These are phyloP conservation scores for Aureobasidium vineae DNA, from an alignment of 2,329 filamentous ascomycete genomes.

Conservation along the genomic window DNA sequence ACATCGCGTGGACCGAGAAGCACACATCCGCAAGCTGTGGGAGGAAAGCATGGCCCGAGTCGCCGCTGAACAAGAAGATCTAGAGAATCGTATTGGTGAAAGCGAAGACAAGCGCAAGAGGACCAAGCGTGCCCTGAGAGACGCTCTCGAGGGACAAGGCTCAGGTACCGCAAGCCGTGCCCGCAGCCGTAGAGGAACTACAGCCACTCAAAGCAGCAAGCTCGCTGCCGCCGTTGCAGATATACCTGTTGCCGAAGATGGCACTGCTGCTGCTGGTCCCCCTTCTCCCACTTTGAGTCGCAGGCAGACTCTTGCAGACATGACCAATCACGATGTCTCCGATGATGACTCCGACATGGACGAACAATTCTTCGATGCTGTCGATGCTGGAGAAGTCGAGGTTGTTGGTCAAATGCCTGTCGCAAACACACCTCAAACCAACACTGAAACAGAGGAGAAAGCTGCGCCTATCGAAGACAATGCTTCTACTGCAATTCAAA, in stretches of 20 bases:
- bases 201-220: conserved; percentile 13
- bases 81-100: conserved; percentile 84
- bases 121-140: conserved; percentile 84
- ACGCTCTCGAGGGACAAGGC: conserved; percentile 66
- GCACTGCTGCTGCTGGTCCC: conserved; percentile 12
- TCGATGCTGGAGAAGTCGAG: conserved; percentile 89
- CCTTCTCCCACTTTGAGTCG: conserved; percentile 45
- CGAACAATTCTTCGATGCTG: conserved; percentile 95
- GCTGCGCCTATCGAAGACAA: conserved; percentile 28
- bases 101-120: conserved; percentile 85
- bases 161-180: conserved; percentile 30
- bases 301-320: conserved; percentile 66
- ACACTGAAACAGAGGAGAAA: conserved; percentile 27
- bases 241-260: conserved; percentile 27
- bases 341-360: conserved; percentile 81
- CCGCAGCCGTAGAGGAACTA: conserved; percentile 27
- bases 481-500: conserved; percentile 64
- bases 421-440: conserved; percentile 42
- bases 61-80: conserved; percentile 87
- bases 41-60: conserved; percentile 98
- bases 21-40: conserved; percentile 92
- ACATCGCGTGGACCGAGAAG: conserved; percentile 86
- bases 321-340: conserved; percentile 64
- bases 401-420: conserved; percentile 65
- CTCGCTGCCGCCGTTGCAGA: conserved; percentile 28